Evolutionary conservation across 306 rosid genomes (phyloP).

Genomic region (Lathyrus tuberosus): DNA sequence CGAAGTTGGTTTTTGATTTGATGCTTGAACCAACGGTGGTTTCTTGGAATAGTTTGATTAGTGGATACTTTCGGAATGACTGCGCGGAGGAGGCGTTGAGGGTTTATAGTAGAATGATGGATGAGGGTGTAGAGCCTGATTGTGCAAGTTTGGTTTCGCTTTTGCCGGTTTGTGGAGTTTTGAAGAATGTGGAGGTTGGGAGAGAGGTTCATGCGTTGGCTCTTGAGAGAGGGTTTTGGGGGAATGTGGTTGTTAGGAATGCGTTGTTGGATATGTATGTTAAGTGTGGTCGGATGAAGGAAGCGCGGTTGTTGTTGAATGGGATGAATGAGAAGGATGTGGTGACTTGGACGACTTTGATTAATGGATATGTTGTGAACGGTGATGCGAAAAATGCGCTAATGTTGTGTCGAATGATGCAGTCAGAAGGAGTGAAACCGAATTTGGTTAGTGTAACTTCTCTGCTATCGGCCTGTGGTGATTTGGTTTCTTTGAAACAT

Average conservation of each 20-base stretch:
- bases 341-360: constrained; percentile 86
- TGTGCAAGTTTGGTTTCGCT: constrained; percentile 75
- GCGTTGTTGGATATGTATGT: constrained; percentile 85
- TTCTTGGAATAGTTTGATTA: constrained; percentile 86
- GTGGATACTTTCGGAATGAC: constrained; percentile 66
- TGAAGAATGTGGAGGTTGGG: constrained; percentile 59
- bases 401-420: constrained; percentile 67
- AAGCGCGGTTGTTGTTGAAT: constrained; percentile 52
- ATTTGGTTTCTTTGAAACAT: constrained; percentile 48
- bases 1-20: constrained; percentile 56
- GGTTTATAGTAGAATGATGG: constrained; percentile 64
- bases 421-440: constrained; percentile 64
- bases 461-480: constrained; percentile 72
- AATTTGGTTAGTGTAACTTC: constrained; percentile 68
- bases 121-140: constrained; percentile 64
- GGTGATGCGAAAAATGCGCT: constrained; percentile 69
- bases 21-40: constrained; percentile 67
- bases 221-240: constrained; percentile 59
- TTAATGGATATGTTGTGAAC: constrained; percentile 69
- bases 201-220: constrained; percentile 58
- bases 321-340: constrained; percentile 66
- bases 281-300: constrained; percentile 69
- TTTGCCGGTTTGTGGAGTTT: constrained; percentile 73
- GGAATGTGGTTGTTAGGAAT: constrained; percentile 54
- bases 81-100: constrained; percentile 52